A percentile compares a stretch with the other conserved stretches of the same genome.
Conservation (phyloP, 768 basidiomycete genomes). For the Trametes gibbosa region DNA sequence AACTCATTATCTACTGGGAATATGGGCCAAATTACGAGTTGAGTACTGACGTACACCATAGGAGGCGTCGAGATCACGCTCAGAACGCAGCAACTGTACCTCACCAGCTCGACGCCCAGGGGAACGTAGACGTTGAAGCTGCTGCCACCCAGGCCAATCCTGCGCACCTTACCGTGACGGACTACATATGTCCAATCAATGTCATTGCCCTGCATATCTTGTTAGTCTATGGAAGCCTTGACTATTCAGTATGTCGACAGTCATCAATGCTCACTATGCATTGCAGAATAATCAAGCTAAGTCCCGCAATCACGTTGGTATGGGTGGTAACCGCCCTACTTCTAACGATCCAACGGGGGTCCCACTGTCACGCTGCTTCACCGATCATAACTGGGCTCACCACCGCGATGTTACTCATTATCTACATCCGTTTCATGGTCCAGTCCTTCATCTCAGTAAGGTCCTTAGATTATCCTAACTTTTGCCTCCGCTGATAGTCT, state of each 20-base stretch:
- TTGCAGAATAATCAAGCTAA: constrained; percentile 2
- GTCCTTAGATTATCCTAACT: background rate
- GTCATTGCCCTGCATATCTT: constrained; percentile 2
- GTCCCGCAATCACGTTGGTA: constrained; percentile 1
- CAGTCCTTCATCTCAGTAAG: background rate
- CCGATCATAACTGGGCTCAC: constrained; percentile 1
- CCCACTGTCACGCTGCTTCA: background rate
- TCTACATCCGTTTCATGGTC: constrained; percentile 3
- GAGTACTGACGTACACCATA: background rate
- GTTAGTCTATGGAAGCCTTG: background rate
- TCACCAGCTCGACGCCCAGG: background rate
- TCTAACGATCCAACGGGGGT: constrained; percentile 1
- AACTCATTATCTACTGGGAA: no score
- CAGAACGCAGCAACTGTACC: background rate
- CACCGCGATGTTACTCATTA: background rate
- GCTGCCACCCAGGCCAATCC: background rate
- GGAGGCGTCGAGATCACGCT: background rate
- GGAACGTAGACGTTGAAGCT: background rate
- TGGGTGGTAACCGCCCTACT: constrained; percentile 2
- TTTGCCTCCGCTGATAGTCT: no score
- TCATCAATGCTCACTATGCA: background rate
- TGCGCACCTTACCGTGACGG: background rate
- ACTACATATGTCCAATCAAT: constrained; percentile 5
- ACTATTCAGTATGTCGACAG: background rate
- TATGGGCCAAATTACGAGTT: no score